Conservation (phyloP, 148 eudicot species). For the Camellia sinensis region DNA sequence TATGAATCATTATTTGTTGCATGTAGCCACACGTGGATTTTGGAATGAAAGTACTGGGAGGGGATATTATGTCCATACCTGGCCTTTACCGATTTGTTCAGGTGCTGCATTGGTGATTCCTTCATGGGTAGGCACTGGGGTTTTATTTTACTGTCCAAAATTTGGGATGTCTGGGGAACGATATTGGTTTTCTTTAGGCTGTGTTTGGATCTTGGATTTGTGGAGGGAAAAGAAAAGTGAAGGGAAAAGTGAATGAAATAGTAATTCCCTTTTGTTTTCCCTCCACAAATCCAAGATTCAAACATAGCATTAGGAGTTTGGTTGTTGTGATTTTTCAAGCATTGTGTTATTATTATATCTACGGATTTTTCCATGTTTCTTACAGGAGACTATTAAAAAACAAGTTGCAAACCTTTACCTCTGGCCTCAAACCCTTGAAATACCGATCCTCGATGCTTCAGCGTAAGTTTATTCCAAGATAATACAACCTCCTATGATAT, state of each 20-base stretch:
- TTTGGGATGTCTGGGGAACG: neutral
- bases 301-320: neutral
- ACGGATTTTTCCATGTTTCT: slow-evolving; percentile 2
- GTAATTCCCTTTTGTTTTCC: too few relatives aligned
- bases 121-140: neutral
- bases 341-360: neutral
- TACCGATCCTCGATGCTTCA: slow-evolving; percentile 79
- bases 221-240: too few relatives aligned
- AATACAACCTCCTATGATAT: neutral
- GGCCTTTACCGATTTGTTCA: slow-evolving; percentile 86
- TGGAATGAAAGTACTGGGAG: slow-evolving; percentile 78
- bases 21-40: slow-evolving; percentile 86
- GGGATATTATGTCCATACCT: slow-evolving; percentile 90
- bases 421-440: slow-evolving; percentile 84
- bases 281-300: too few relatives aligned
- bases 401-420: slow-evolving; percentile 76
- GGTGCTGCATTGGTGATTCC: slow-evolving; percentile 33
- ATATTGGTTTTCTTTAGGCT: neutral
- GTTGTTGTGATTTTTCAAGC: neutral
- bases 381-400: slow-evolving; percentile 74
- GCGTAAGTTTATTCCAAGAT: slow-evolving; percentile 37
- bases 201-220: neutral
- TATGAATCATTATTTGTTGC: neutral
- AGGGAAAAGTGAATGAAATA: too few relatives aligned
- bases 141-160: neutral